Conservation (phyloP, 257 asterid species). For the Solanum sitiens region DNA sequence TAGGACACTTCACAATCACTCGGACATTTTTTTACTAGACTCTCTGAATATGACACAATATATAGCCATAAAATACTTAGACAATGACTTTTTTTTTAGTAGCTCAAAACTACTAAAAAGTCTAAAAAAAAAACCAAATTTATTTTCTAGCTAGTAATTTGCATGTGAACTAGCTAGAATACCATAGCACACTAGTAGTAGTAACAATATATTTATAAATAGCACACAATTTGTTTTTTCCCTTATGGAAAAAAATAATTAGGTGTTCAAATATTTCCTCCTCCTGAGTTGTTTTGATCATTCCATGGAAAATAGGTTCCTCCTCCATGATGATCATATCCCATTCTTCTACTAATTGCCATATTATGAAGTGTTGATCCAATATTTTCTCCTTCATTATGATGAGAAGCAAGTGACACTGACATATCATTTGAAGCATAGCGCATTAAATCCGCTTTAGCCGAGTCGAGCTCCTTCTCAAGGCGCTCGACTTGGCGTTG, state of each 20-base stretch:
- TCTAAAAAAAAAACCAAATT: not conserved
- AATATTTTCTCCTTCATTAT: not conserved
- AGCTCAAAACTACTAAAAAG: not conserved
- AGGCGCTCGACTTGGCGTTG: slow-evolving; percentile 32
- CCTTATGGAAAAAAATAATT: not conserved
- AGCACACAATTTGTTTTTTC: not conserved
- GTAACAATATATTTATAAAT: not conserved
- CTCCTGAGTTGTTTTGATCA: slow-evolving; percentile 3
- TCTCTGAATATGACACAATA: not conserved
- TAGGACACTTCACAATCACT: not conserved
- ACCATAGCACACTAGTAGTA: slow-evolving; percentile 1
- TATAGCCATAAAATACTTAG: not conserved
- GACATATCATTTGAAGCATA: not conserved
- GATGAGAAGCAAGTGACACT: not conserved
- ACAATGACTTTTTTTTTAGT: not conserved
- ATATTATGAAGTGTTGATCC: not conserved
- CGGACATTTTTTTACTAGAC: not conserved
- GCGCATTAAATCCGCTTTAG: slow-evolving; percentile 24
- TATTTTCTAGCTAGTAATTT: slow-evolving; percentile 17
- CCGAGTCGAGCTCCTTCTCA: slow-evolving; percentile 29
- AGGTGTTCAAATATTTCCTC: not conserved
- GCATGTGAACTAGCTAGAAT: not conserved
- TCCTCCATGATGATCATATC: not conserved
- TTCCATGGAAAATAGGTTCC: slow-evolving; percentile 10
- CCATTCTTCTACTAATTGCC: not conserved